A percentile compares a stretch with the other conserved stretches of the same genome.
Conservation (phyloP, 1,284 basidiomycete genomes). For the Cryptococcus sp. region DNA sequence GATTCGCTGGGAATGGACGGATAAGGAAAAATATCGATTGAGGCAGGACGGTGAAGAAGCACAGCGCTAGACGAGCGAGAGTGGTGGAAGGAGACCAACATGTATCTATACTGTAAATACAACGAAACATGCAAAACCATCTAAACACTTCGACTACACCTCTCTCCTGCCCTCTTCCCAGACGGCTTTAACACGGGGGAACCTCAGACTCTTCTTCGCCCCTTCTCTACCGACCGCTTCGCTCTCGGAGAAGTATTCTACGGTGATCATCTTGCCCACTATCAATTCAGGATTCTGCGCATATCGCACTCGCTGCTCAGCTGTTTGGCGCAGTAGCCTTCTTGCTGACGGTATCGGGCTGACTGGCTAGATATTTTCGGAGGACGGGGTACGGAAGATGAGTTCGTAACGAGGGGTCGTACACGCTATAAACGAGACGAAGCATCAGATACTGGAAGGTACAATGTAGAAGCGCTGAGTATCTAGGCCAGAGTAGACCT, state of each 20-base stretch:
- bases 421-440: slow-evolving; percentile 23
- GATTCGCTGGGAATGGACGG: not conserved
- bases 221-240: slow-evolving; percentile 22
- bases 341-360: not conserved
- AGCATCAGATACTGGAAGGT: not conserved
- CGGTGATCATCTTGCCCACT: slow-evolving; percentile 49
- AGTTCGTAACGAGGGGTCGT: slow-evolving; percentile 25
- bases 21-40: not conserved
- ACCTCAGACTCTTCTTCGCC: slow-evolving; percentile 36
- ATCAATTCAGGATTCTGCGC: slow-evolving; percentile 39
- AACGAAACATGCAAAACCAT: not conserved
- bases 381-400: slow-evolving; percentile 20
- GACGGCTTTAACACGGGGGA: slow-evolving; percentile 48
- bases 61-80: not conserved
- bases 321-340: slow-evolving; percentile 3
- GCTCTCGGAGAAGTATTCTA: slow-evolving; percentile 50
- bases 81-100: not conserved
- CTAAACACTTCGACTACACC: not conserved
- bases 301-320: slow-evolving; percentile 43
- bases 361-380: slow-evolving; percentile 1
- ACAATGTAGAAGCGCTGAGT: not conserved
- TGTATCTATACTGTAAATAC: not conserved
- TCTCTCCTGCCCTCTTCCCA: slow-evolving; percentile 44
- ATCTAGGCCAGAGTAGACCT: not conserved
- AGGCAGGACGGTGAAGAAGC: not conserved